Evolutionary conservation across 306 rosid genomes (phyloP), one percentile per base, ranked within the genome.

Genomic region (Prunus dulcis): DNA sequence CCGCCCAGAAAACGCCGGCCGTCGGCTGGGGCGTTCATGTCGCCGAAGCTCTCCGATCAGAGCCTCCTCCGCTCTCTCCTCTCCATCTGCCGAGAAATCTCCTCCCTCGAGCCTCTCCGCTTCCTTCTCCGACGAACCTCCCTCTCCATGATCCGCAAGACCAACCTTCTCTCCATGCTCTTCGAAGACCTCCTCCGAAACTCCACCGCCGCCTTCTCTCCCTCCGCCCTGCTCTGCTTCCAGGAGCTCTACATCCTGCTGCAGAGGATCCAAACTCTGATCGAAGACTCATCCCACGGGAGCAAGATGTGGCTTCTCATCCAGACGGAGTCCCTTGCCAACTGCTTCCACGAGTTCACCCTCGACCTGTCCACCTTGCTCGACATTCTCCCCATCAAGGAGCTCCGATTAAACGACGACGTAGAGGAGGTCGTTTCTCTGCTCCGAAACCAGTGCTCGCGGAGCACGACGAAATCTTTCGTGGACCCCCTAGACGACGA

Each of bases 171-270:
- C 3, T 63, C 82, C 4, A 73, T 89, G 10, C 77, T 92, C 22
- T 91, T 91, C 70, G 90, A 92, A 18, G 98, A 96, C 67, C 72
- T 96, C 1, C 20, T 80, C 14, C 79, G 85, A 0, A 58, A 22
- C 11, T 73, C 77, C 6, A 18, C 46, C 10, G n/a, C 55, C 23
- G 23, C 67, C 2, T 74, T 76, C 30, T 84, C 87, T 0, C 60
- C 85, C 46, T 89, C 98, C 0, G 78, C 84, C 3, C 2, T 76
- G n/a, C 88, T 96, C 12, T 92, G 99, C 69, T 88, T 92, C 55
- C 90, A 88, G 9, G 98, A 92, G 79, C 86, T 91, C 90, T 84
- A 84, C 85, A 84, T 96, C 52, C 86, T 89, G 17, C 78, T 96
- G 3, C 98, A 92, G 82, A 77, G 92, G 19, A 74, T 89, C 85